Base-by-base conservation (phyloP, 1,284 basidiomycete species). In the Cryptococcus wingfieldii region DNA sequence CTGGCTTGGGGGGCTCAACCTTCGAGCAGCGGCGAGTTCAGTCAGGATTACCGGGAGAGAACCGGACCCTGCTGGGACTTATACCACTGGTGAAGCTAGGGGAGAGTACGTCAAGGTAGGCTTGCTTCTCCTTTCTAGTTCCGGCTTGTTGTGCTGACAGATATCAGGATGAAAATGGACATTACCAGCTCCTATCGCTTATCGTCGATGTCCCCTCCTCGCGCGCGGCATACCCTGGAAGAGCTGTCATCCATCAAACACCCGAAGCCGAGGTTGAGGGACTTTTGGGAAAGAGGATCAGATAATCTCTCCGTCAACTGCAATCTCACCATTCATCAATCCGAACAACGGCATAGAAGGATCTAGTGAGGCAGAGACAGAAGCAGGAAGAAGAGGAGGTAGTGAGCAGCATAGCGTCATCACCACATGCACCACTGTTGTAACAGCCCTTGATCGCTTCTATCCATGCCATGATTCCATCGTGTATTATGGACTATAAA, bases 51-150 rank as follows among this genome's bases (percentile, higher is more conserved):
- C 12, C 19, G 51, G 51, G 23, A 61, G 62, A 48, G 64, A 59
- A 45, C 53, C 64, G 23, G 70, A 71, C 0, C 74, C 75, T 3
- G 65, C 76, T 0, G 76, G 76, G 16, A 77, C 76, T 14, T 77
- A 75, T 58, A 77, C 65, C 51, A 59, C 71, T 23, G 76, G 73
- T 12, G 76, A 77, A 60, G 73, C 70, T 12, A 60, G 68, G 16
- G 76, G 71, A 6, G 76, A 77, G 55, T 77, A 77, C 50, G 71
- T 76, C 60, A 77, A 77, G 59, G 72, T 74, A 43, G 54, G 69
- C 23, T 23, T 60, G 18, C 16, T 13, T 6, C 13, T 43, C 41
- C 43, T 4, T 34, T 5, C 6, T 31, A 3, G 38, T 31, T 10
- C 23, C 47, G 38, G 9, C 10, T 42, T 12, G 18, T 25, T 37